Conservation (phyloP, 73 alveolate genomes). For the Paramecium biaurelia region DNA sequence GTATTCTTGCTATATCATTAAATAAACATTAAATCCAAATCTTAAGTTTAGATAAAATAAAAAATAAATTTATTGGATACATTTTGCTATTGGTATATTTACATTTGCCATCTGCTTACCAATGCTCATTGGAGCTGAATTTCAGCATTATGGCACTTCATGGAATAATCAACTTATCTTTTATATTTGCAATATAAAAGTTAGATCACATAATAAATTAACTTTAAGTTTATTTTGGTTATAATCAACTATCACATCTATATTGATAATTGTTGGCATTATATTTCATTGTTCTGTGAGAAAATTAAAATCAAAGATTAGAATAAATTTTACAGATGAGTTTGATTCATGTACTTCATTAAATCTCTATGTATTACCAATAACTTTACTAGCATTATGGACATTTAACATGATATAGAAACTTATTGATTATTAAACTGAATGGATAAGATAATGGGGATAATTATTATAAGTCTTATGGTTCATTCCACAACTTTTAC, state of each 20-base stretch:
- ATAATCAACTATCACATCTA: background rate
- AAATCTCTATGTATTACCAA: background rate
- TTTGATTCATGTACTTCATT: background rate
- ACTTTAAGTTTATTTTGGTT: background rate
- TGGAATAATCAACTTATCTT: background rate
- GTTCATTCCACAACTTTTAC: background rate
- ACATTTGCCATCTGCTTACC: background rate
- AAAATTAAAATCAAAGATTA: background rate
- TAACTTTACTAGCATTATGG: background rate
- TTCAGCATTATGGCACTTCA: background rate
- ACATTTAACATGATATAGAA: background rate
- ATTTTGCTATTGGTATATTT: background rate
- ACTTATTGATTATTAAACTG: background rate
- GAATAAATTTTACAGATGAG: background rate
- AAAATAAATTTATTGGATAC: background rate
- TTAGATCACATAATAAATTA: background rate
- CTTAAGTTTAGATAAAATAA: background rate
- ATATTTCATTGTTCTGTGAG: background rate
- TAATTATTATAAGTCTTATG: background rate
- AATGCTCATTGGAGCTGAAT: background rate
- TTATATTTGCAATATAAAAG: background rate
- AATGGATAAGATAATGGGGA: background rate
- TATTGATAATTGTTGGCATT: background rate
- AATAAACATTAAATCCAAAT: background rate
- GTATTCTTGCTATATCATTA: background rate